Percentiles rank a stretch among this genome's conserved stretches.
These are phyloP conservation scores for Suhomyces terraborum DNA, from an alignment of 1,139 yeast genomes.

Conservation along the genomic window DNA sequence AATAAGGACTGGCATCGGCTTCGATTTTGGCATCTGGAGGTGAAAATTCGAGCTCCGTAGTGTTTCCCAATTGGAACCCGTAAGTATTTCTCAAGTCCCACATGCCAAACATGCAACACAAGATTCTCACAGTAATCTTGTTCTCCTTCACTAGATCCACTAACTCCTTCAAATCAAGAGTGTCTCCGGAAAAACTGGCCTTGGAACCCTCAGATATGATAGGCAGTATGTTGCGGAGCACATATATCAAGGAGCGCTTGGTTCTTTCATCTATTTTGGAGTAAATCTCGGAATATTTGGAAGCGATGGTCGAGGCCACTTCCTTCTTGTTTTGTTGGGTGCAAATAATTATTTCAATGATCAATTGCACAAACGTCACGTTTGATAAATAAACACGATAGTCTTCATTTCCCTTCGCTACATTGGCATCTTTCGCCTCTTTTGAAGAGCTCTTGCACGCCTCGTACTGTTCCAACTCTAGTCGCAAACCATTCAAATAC, in stretches of 20 bases:
- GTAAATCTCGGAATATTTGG: conserved; percentile 12
- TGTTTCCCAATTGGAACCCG: conserved; percentile 18
- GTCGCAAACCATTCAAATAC: conserved; percentile 27
- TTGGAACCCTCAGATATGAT: conserved; percentile 5
- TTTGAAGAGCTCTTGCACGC: background rate
- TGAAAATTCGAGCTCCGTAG: background rate
- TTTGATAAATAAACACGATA: conserved; percentile 23
- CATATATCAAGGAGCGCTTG: conserved; percentile 21
- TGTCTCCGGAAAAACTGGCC: conserved; percentile 2
- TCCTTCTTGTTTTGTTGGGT: background rate
- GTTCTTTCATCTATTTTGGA: conserved; percentile 14
- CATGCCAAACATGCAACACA: conserved; percentile 35
- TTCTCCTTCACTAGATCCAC: conserved; percentile 23
- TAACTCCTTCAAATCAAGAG: conserved; percentile 18
- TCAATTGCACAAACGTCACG: conserved; percentile 23
- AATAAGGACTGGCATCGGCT: background rate
- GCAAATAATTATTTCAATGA: conserved; percentile 18
- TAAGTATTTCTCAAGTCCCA: conserved; percentile 35
- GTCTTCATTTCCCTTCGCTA: background rate
- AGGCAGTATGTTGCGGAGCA: conserved; percentile 24
- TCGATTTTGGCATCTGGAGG: background rate
- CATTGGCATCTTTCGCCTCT: background rate
- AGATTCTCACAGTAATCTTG: conserved; percentile 29
- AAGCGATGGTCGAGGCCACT: conserved; percentile 3
- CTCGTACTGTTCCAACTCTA: conserved; percentile 17